Base-by-base conservation (phyloP, 129 eudicot species). In the Scalesia atractyloides region DNA sequence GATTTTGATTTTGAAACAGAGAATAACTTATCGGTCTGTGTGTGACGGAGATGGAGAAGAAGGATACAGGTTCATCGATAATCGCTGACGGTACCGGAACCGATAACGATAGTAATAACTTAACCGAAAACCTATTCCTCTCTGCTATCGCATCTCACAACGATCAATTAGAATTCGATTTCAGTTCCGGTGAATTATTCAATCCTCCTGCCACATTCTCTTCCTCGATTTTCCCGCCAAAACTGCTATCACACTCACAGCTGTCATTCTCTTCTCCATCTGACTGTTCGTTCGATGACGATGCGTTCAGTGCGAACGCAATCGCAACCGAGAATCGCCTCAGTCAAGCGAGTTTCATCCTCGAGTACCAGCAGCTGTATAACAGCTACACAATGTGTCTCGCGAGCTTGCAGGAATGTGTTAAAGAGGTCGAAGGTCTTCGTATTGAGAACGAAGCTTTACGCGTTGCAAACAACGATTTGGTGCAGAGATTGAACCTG, bases 281-380 rank as follows among this genome's bases (percentile, higher is more conserved):
- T 1, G 95, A 88, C 52, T 67, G 76, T 66, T 83, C 88, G 11
- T 85, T 73, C 19, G 87, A 84, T 19, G 82, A 84, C 4, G 83
- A 72, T 8, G 74, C 78, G 10, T 68, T 81, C 17, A 75, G 77
- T 5, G 79, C 81, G 11, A 67, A 81, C 22, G 73, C 74, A n/a
- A 67, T 76, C 8, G 81, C 75, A 11, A 75, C 85, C 36, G 91
- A 84, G 48, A 79, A 73, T 71, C 70, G 91, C 34, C 82, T 76
- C 39, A 86, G 76, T n/a, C 89, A 89, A 51, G 84, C 91, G 1
- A 82, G 86, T 75, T 74, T 71, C 70, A 79, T 88, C 73, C 86
- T 85, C 1, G 86, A 88, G 83, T 86, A 89, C 56, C 84, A 82
- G 84, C 92, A 89, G 66, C 82, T 89, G 37, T 86, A 84, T 49